Evolutionary conservation across 1,139 yeast genomes (phyloP).

Genomic region (Taiozyma sp.): DNA sequence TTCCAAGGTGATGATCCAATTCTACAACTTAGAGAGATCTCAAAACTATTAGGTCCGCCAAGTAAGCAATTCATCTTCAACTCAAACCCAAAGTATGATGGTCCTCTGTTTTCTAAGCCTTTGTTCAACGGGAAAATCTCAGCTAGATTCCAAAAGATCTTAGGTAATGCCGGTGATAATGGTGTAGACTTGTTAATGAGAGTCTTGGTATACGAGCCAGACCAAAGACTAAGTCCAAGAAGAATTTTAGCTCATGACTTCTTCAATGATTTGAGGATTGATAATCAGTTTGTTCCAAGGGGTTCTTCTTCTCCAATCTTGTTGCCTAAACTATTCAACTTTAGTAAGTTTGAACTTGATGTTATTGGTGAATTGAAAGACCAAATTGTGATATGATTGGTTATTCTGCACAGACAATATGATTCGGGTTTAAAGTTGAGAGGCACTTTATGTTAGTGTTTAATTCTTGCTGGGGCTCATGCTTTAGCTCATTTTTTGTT

Average conservation of each 20-base stretch:
- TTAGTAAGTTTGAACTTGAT: constrained; percentile 35
- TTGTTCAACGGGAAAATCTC: constrained; percentile 54
- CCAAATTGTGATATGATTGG: constrained; percentile 16
- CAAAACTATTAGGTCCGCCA: constrained; percentile 73
- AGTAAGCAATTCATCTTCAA: constrained; percentile 64
- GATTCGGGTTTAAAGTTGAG: not conserved
- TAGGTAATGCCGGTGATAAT: constrained; percentile 61
- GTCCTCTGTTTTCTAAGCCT: constrained; percentile 67
- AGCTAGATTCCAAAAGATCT: constrained; percentile 62
- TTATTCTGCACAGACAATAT: not conserved
- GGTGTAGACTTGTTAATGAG: constrained; percentile 67
- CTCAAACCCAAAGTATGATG: constrained; percentile 68
- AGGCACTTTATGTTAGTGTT: not conserved
- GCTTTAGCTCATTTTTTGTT: not conserved
- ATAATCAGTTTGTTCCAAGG: constrained; percentile 54
- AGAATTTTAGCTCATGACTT: constrained; percentile 66
- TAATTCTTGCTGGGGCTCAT: not conserved
- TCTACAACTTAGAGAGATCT: constrained; percentile 69
- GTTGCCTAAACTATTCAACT: constrained; percentile 34
- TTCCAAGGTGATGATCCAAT: constrained; percentile 78
- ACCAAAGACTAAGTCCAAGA: constrained; percentile 57
- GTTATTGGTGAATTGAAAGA: constrained; percentile 31
- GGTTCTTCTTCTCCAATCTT: constrained; percentile 31
- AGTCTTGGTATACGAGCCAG: constrained; percentile 71
- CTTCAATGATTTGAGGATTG: constrained; percentile 59